These are phyloP conservation scores for Hibiscus mutabilis DNA, from an alignment of 345 rosid genomes.

Conservation along the genomic window DNA sequence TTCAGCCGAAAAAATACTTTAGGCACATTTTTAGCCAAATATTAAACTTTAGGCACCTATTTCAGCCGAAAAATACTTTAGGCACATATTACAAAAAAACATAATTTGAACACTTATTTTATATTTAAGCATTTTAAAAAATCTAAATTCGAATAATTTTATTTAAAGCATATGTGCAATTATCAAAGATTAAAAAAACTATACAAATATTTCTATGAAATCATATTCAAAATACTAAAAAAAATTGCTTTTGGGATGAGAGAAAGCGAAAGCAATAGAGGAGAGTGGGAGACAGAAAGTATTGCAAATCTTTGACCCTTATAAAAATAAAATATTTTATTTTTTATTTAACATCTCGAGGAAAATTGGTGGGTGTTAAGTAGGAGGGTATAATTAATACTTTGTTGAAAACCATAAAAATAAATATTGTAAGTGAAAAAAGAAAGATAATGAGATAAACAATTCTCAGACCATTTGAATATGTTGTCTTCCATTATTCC, in stretches of 20 bases:
- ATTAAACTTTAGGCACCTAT: too few relatives aligned
- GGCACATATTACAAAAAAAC: too few relatives aligned
- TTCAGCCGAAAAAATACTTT: too few relatives aligned
- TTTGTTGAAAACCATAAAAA: not conserved
- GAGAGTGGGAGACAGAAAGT: slow-evolving; percentile 49
- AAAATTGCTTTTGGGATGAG: not conserved
- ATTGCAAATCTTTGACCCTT: slow-evolving; percentile 65
- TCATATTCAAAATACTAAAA: too few relatives aligned
- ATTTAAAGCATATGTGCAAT: too few relatives aligned
- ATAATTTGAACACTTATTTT: too few relatives aligned
- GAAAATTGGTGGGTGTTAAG: not conserved
- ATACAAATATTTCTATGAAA: too few relatives aligned
- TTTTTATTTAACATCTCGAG: slow-evolving; percentile 43
- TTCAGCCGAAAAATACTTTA: too few relatives aligned
- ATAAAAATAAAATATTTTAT: not conserved
- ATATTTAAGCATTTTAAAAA: too few relatives aligned
- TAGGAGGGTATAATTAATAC: not conserved
- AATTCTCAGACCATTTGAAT: not conserved
- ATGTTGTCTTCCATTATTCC: not conserved
- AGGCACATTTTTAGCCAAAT: too few relatives aligned
- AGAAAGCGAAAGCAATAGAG: slow-evolving; percentile 19
- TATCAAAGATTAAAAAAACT: too few relatives aligned
- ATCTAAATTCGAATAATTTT: too few relatives aligned
- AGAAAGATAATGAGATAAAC: not conserved
- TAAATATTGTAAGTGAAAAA: not conserved